Evolutionary conservation across 148 eudicot species (phyloP), one percentile per base, ranked within the genome.

Genomic region (Arctostaphylos glauca): DNA sequence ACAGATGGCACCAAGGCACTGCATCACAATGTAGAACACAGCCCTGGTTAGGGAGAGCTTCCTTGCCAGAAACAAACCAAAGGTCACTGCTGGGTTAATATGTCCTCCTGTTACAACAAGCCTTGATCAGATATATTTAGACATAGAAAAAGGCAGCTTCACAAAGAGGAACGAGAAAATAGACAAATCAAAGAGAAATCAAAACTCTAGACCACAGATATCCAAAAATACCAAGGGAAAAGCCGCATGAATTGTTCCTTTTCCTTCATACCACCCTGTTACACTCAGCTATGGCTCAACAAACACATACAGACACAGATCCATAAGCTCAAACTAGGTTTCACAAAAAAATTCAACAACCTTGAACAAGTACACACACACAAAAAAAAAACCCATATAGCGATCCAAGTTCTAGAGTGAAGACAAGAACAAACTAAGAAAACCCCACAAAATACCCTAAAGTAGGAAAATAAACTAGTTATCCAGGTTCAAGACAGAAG

Each of bases 21-120:
- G 91, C 91, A 89, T 89, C 86, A 89, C 86, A 5, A 87, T 89
- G 88, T 89, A 89, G 87, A 87, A 89, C 14, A 89, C 9, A 48
- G 91, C 91, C 74, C 91, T 85, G 70, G 86, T 89, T 2, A 89
- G 86, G 9, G 89, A 89, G 56, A 89, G 81, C 81, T 89, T 89
- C 72, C 91, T 87, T 55, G 89, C 91, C 38, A 89, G 71, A 66
- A 89, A 83, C 77, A 89, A 78, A 31, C 91, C 91, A 66, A 89
- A 89, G 60, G 90, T 89, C 72, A 89, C 91, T 2, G 91, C 91
- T 53, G 89, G 91, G 75, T 89, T 89, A 15, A 89, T 89, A 80
- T 89, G 91, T 67, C 91, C 91, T 76, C 91, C 91, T 89, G 89
- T 56, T 38, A 23, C 19, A 5, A 19, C 25, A 78, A 78, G 13